A percentile compares a stretch with the other conserved stretches of the same genome.
These are phyloP conservation scores for Epicoccum sorghinum DNA, from an alignment of 2,329 filamentous ascomycete species.

Conservation along the genomic window DNA sequence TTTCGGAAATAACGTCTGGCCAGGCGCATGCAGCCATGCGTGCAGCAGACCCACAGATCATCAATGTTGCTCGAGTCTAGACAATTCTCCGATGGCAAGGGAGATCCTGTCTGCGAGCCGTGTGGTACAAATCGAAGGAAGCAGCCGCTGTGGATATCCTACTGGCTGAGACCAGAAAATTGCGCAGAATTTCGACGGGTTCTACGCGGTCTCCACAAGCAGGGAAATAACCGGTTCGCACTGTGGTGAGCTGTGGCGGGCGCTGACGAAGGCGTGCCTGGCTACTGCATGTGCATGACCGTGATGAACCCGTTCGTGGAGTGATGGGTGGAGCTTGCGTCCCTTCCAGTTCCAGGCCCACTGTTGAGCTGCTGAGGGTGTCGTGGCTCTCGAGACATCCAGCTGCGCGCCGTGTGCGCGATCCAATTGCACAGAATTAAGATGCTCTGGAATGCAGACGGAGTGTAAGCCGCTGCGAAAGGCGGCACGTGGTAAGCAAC, in stretches of 20 bases:
- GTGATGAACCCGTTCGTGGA: slow-evolving; percentile 8
- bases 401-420: slow-evolving; percentile 2
- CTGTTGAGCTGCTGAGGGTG: slow-evolving; percentile 8
- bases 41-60: slow-evolving; percentile 12
- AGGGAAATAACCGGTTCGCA: slow-evolving; percentile 1
- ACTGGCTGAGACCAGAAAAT: slow-evolving; percentile 3
- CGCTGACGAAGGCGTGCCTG: slow-evolving; percentile 13
- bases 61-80: slow-evolving; percentile 15
- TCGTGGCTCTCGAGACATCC: slow-evolving; percentile 3
- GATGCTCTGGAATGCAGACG: slow-evolving; percentile 6
- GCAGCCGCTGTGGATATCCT: neutral
- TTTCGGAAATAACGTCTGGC: slow-evolving; percentile 4
- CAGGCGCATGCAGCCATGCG: slow-evolving; percentile 7
- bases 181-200: slow-evolving; percentile 5
- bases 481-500: slow-evolving; percentile 15
- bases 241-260: slow-evolving; percentile 8
- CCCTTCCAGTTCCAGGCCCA: slow-evolving; percentile 4
- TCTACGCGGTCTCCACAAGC: neutral
- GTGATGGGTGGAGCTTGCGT: slow-evolving; percentile 8
- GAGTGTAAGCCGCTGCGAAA: slow-evolving; percentile 1
- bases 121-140: slow-evolving; percentile 4
- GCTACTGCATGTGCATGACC: slow-evolving; percentile 14
- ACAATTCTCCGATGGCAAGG: slow-evolving; percentile 17
- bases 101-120: neutral
- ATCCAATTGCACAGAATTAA: neutral